Percentiles rank a stretch among this genome's conserved stretches.
Evolutionary conservation across 371 early-diverging fungal species (phyloP).

Genomic region (Mucor piriformis): DNA sequence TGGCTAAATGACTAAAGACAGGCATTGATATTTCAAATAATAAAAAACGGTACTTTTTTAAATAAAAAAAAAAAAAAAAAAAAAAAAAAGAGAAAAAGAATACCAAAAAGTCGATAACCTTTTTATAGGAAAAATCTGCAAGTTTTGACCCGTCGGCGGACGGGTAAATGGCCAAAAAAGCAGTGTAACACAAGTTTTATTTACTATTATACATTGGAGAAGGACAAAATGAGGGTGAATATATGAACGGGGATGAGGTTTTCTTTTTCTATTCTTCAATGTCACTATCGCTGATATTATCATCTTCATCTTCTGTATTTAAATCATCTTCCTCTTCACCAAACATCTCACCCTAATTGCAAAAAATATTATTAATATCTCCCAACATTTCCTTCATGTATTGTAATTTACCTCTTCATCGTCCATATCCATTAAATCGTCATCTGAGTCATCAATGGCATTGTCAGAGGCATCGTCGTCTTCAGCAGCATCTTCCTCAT

Average conservation of each 20-base stretch:
- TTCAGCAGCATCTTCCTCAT: conserved; percentile 45
- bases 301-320: conserved; percentile 17
- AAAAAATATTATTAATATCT: too few relatives aligned
- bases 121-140: too few relatives aligned
- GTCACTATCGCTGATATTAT: conserved; percentile 27
- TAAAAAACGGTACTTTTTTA: conserved; percentile 3
- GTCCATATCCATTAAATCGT: conserved; percentile 25
- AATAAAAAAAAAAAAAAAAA: conserved; percentile 11
- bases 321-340: conserved; percentile 28
- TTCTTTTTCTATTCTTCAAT: conserved; percentile 18
- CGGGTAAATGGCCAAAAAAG: neutral
- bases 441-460: conserved; percentile 37
- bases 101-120: too few relatives aligned
- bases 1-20: conserved; percentile 35
- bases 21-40: conserved; percentile 23
- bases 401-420: conserved; percentile 13
- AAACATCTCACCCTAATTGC: conserved; percentile 17
- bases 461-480: conserved; percentile 49
- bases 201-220: too few relatives aligned
- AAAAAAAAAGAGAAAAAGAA: neutral
- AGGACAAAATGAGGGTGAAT: too few relatives aligned
- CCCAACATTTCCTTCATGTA: too few relatives aligned
- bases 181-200: neutral
- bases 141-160: too few relatives aligned
- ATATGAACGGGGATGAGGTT: neutral